These are phyloP conservation scores for Penicillium sumatraense DNA, from an alignment of 2,329 filamentous ascomycete species.

Conservation along the genomic window DNA sequence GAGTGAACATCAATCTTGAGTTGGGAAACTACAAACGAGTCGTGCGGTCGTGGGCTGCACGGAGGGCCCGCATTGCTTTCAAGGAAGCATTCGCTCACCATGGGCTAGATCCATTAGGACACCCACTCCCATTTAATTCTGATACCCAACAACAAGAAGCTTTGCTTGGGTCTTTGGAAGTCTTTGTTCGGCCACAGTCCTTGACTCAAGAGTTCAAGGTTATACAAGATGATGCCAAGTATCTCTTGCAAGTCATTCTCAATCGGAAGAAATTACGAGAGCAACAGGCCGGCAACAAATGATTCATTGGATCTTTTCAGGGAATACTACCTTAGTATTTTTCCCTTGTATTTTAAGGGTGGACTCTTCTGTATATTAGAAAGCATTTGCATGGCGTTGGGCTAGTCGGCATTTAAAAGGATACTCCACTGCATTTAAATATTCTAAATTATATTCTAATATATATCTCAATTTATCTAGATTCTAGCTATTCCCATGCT, in stretches of 20 bases:
- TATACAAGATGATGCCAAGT: constrained; percentile 28
- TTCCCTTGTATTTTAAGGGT: neutral
- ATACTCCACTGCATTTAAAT: neutral
- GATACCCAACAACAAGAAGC: constrained; percentile 2
- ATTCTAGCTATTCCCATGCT: too few relatives aligned
- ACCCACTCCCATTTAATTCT: constrained; percentile 6
- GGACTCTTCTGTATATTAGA: constrained; percentile 6
- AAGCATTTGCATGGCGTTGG: constrained; percentile 14
- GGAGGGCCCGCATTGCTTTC: constrained; percentile 53
- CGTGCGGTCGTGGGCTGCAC: constrained; percentile 52
- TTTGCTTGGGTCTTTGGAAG: constrained; percentile 43
- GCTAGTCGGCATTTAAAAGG: neutral
- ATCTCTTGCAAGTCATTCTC: constrained; percentile 14
- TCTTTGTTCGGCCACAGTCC: constrained; percentile 27
- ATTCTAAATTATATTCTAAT: neutral
- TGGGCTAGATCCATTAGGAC: constrained; percentile 48
- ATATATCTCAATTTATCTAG: neutral
- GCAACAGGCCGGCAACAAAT: neutral
- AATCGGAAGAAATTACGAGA: constrained; percentile 4
- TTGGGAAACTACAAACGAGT: constrained; percentile 43
- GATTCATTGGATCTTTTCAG: too few relatives aligned
- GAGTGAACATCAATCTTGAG: constrained; percentile 37
- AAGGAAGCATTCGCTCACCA: constrained; percentile 48
- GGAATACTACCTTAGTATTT: too few relatives aligned
- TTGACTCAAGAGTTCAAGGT: constrained; percentile 26